These are phyloP conservation scores for Pyricularia grisea DNA, from an alignment of 2,329 filamentous ascomycete species.

Conservation along the genomic window DNA sequence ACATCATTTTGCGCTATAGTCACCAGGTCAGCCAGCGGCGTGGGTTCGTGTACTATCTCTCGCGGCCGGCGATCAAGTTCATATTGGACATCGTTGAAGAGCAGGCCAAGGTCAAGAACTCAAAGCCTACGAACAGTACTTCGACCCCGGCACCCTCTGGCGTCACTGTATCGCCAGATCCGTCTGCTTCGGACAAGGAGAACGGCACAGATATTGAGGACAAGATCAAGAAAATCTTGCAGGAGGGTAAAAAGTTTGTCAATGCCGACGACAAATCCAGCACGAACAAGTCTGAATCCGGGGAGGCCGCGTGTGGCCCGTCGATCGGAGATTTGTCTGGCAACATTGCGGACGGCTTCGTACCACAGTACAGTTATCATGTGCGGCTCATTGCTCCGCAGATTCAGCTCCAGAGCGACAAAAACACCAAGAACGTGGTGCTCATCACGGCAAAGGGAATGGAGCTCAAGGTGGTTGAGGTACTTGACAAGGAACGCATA, in stretches of 20 bases:
- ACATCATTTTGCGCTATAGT: conserved; percentile 94
- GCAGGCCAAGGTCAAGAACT: conserved; percentile 62
- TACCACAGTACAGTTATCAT: conserved; percentile 87
- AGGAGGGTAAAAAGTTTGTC: conserved; percentile 76
- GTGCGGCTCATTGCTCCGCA: conserved; percentile 92
- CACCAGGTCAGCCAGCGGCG: conserved; percentile 94
- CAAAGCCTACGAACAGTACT: conserved; percentile 13
- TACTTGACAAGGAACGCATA: conserved; percentile 93
- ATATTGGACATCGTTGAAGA: conserved; percentile 97
- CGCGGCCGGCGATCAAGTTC: conserved; percentile 90
- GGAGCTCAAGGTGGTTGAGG: conserved; percentile 94
- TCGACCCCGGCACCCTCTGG: conserved; percentile 2
- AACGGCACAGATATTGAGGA: conserved; percentile 63
- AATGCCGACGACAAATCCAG: conserved; percentile 43
- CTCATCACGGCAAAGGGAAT: conserved; percentile 96
- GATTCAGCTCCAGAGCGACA: conserved; percentile 96
- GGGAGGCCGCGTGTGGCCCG: conserved; percentile 18
- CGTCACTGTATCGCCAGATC: conserved; percentile 20
- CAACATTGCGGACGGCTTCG: conserved; percentile 80
- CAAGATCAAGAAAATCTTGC: conserved; percentile 74
- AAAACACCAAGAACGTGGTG: conserved; percentile 93
- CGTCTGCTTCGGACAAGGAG: conserved; percentile 42
- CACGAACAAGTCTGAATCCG: conserved; percentile 17
- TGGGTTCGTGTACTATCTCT: conserved; percentile 97
- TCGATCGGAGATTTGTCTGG: conserved; percentile 55